Evolutionary conservation across 768 basidiomycete species (phyloP).

Genomic region (Pleurotus salmoneostramineus): DNA sequence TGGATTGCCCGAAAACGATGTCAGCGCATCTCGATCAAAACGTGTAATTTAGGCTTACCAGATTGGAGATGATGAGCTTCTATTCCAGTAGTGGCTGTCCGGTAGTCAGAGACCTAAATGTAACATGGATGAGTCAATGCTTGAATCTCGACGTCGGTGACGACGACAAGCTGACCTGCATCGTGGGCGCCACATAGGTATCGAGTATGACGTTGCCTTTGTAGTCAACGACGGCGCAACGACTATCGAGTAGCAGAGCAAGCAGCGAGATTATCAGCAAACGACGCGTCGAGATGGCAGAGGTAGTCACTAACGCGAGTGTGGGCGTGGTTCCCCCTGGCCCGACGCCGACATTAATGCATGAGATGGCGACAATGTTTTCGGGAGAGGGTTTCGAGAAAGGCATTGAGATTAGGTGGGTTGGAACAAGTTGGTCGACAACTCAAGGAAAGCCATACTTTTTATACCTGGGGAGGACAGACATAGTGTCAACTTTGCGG

Average conservation of each 20-base stretch:
- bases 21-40: not conserved
- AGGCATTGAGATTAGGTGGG: conserved; percentile 15
- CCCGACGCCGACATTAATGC: conserved; percentile 72
- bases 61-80: conserved; percentile 35
- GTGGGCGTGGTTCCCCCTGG: conserved; percentile 79
- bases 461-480: not conserved
- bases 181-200: conserved; percentile 64
- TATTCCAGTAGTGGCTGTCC: conserved; percentile 60
- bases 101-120: conserved; percentile 64
- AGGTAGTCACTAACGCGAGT: conserved; percentile 59
- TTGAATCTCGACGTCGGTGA: not conserved
- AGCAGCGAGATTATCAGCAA: not conserved
- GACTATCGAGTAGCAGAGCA: conserved; percentile 21
- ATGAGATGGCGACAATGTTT: conserved; percentile 57
- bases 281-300: not conserved
- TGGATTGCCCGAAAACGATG: conserved; percentile 30
- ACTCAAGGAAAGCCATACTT: not conserved
- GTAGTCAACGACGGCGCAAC: conserved; percentile 51
- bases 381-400: conserved; percentile 27
- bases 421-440: not conserved
- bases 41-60: conserved; percentile 21
- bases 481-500: not conserved
- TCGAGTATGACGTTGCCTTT: conserved; percentile 58
- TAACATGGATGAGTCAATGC: not conserved
- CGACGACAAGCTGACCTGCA: conserved; percentile 24